phyloP scores from a whole-genome alignment of 257 asterid species.

The Verbascum thapsus region DNA sequence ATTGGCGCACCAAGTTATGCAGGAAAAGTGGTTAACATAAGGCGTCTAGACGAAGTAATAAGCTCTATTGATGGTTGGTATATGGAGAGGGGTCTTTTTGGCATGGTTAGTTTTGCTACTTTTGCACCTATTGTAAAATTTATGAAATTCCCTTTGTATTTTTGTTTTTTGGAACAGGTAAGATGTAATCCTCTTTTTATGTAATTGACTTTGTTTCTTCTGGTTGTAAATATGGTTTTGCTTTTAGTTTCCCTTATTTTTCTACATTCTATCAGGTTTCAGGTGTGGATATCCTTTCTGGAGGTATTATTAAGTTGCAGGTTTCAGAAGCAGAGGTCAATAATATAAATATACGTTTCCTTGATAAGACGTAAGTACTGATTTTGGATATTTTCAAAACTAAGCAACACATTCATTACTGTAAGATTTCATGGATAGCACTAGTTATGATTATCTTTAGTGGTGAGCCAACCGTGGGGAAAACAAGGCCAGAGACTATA shows the following conservation, averaged over 20 bases:
- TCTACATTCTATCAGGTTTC: conserved; percentile 66
- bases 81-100: conserved; percentile 98
- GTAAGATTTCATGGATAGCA: conserved; percentile 26
- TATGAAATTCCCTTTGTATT: neutral
- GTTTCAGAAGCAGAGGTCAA: conserved; percentile 98
- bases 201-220: neutral
- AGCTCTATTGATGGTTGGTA: conserved; percentile 95
- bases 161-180: conserved; percentile 9
- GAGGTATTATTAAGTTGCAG: conserved; percentile 85
- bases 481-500: conserved; percentile 92
- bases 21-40: conserved; percentile 95
- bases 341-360: conserved; percentile 77
- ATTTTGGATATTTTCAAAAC: conserved; percentile 20
- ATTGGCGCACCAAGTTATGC: conserved; percentile 62
- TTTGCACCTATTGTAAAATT: neutral
- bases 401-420: conserved; percentile 13
- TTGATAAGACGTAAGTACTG: conserved; percentile 82
- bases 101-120: conserved; percentile 65
- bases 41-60: conserved; percentile 83
- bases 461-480: conserved; percentile 91
- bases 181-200: neutral
- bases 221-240: conserved; percentile 22
- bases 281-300: conserved; percentile 91
- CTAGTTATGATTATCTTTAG: conserved; percentile 43
- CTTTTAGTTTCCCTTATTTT: conserved; percentile 13